Evolutionary conservation across 805 yeast species (phyloP), one percentile per base, ranked within the genome.

Genomic region (Cyberlindnera petersonii): DNA sequence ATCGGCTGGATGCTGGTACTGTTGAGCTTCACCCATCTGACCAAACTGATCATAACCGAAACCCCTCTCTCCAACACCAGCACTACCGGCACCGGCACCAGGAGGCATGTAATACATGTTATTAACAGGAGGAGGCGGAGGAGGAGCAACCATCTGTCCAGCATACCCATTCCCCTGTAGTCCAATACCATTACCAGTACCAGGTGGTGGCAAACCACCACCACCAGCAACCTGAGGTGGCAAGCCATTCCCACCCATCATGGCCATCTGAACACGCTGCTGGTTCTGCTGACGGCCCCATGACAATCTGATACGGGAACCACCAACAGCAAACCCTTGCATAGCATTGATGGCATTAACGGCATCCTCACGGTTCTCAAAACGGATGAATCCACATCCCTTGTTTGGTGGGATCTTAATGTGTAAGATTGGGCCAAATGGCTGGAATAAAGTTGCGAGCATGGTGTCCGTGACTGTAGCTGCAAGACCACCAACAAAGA

Each of bases 301-400:
- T 35, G 86, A 75, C 35, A 84, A 63, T 46, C 89, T 64, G 18
- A 84, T 78, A 43, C 89, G 69, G 37, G 79, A 74, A 3, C 88
- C 89, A n/a, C 81, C 82, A 44, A 84, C 76, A 18, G 77, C 67
- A 55, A 77, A 83, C 2, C 94, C 94, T 59, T 84, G 87, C 84
- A 84, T 77, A 4, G 82, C 80, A 28, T 77, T 73, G 39, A 84
- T 82, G 6, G 94, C 87, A 28, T 76, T 79, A 58, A 82, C 86
- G 2, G 93, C 93, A 50, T 81, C 85, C 50, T 75, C 80, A 45
- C 85, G 65, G 24, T 68, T 66, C n/a, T 74, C 64, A 56, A 77
- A 84, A 53, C 77, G 79, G 40, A 84, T 80, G 59, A 83, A 82
- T 1, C 89, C 94, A 64, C 91, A 82, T 43, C 84, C 83, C 55